Evolutionary conservation across 2,329 filamentous ascomycete genomes (phyloP), one percentile per base, ranked within the genome.

Genomic region (Zasmidium angulare): DNA sequence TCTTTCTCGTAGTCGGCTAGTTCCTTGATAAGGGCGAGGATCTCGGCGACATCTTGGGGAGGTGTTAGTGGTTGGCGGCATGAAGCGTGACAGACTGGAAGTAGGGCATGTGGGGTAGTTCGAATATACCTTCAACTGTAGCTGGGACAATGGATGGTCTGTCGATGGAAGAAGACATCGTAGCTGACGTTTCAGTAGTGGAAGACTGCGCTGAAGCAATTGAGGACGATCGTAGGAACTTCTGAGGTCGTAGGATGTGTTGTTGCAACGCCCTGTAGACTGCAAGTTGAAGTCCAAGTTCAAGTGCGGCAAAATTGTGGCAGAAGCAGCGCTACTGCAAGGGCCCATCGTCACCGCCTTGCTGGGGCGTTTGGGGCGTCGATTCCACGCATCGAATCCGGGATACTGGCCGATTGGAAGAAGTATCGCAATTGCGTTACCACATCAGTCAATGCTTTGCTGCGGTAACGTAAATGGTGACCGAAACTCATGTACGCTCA

Each of bases 1-100:
- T 89, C 89, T 24, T 93, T 86, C 75, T 97, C 92, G 79, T 97
- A 96, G 68, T 87, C 85, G 66, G 93, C 93, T 9, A 98, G 86
- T 72, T 92, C 93, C 56, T 86, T 84, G 76, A 98, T 92, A 71
- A 97, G 82, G 66, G 81, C 77, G 23, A 96, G 85, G 74, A 98
- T 96, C n/a, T 81, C 80, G 22, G 87, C 84, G 58, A 96, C 85
- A 71, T 98, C 93, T 96, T n/a, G 17, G 36, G n/a, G 19, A 11
- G 24, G 20, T 20, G n/a, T n/a, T n/a, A n/a, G n/a, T n/a, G n/a
- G n/a, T n/a, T n/a, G n/a, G n/a, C n/a, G n/a, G n/a, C n/a, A n/a
- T n/a, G n/a, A n/a, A n/a, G n/a, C n/a, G n/a, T n/a, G n/a, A n/a
- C n/a, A n/a, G n/a, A n/a, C n/a, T n/a, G n/a, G n/a, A n/a, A n/a